These are phyloP conservation scores for Phytophthora litchii DNA, from an alignment of 352 stramenopile genomes.

Conservation along the genomic window DNA sequence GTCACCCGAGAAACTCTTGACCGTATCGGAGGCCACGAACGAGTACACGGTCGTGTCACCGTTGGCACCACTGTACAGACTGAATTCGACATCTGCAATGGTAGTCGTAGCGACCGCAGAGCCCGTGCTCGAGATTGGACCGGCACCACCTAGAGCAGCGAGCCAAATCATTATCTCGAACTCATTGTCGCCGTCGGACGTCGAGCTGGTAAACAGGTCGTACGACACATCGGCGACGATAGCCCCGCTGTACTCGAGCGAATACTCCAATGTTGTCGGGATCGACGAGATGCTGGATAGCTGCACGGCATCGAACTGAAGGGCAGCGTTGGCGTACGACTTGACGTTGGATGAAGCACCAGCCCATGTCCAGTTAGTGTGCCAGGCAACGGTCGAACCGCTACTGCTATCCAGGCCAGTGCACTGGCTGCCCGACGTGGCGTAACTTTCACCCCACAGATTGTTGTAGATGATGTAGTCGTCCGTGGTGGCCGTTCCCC, in stretches of 20 bases:
- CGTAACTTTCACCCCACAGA: constrained; percentile 38
- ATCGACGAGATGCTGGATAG: constrained; percentile 42
- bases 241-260: constrained; percentile 32
- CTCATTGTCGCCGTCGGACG: constrained; percentile 28
- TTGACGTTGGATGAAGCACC: constrained; percentile 39
- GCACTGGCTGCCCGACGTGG: constrained; percentile 45
- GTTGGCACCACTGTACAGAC: constrained; percentile 36
- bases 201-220: constrained; percentile 45
- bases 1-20: constrained; percentile 37
- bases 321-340: constrained; percentile 49
- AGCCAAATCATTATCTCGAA: constrained; percentile 60
- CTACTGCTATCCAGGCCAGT: constrained; percentile 38
- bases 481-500: constrained; percentile 26
- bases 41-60: constrained; percentile 42
- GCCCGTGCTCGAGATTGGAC: constrained; percentile 41
- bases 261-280: constrained; percentile 39
- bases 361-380: constrained; percentile 41
- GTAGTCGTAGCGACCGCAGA: constrained; percentile 29
- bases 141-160: constrained; percentile 36
- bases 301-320: constrained; percentile 41
- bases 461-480: constrained; percentile 60
- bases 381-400: constrained; percentile 36
- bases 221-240: constrained; percentile 46
- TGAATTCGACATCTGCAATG: constrained; percentile 23
- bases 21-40: constrained; percentile 33